These are phyloP conservation scores for Dentiscutata heterogama DNA, from an alignment of 371 early-diverging fungal genomes.

Conservation along the genomic window DNA sequence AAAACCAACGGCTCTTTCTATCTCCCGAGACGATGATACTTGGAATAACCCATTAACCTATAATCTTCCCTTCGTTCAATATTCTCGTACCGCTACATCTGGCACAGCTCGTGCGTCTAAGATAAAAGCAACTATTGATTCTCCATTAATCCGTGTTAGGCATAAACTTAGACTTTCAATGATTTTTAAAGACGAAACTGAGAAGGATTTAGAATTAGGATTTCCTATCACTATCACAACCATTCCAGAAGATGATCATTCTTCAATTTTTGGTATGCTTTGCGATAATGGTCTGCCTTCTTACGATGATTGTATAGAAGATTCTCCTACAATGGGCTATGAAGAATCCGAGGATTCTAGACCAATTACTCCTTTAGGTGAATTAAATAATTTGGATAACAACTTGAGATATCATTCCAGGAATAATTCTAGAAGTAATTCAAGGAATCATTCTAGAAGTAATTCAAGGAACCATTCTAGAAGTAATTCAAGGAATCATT, in stretches of 20 bases:
- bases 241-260: constrained; percentile 15
- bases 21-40: constrained; percentile 27
- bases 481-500: not conserved
- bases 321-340: not conserved
- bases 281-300: constrained; percentile 27
- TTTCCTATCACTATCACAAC: constrained; percentile 39
- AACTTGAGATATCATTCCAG: not conserved
- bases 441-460: not conserved
- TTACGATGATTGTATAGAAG: constrained; percentile 39
- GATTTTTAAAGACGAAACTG: constrained; percentile 10
- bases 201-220: constrained; percentile 29
- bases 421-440: not conserved
- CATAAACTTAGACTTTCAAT: constrained; percentile 37
- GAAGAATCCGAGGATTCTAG: not conserved
- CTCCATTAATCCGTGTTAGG: constrained; percentile 42
- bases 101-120: not conserved
- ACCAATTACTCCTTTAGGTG: constrained; percentile 18
- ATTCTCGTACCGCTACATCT: not conserved
- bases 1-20: constrained; percentile 30
- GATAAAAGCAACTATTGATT: constrained; percentile 31
- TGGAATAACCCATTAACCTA: constrained; percentile 45
- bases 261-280: not conserved
- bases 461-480: not conserved
- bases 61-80: constrained; percentile 38
- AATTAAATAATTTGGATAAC: not conserved